Evolutionary conservation across 176 grass and related monocot genomes (phyloP), one percentile per base, ranked within the genome.

Genomic region (Puccinellia tenuiflora): DNA sequence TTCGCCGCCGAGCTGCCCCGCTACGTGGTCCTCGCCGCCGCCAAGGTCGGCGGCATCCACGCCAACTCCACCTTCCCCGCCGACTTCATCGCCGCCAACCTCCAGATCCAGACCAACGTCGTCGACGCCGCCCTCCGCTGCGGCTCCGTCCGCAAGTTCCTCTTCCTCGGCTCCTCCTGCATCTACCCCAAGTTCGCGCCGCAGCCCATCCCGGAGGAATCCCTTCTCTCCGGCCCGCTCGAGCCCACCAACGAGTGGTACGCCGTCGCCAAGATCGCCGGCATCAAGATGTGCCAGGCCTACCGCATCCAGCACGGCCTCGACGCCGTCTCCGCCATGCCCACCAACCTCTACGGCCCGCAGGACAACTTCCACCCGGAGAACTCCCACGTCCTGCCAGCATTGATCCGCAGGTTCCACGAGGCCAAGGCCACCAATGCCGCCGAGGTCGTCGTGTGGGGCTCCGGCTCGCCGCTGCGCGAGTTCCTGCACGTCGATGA

Each of bases 221-320:
- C 90, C 24, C 93, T 96, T 30, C 88, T 96, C 48, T 76, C 86
- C 71, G 90, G 93, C 34, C 90, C 90, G 24, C 93, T 96, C 80
- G 86, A 96, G 86, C 93, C 93, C 88, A 96, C 93, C 80, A 96
- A 96, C 52, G 90, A 93, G 84, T 92, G 90, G 90, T 96, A 93
- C 77, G 93, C 93, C 73, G 53, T 93, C 28, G 88, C 93, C 52
- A 96, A 96, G 93, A 93, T 96, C 65, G 88, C 88, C 59, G 93
- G 93, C 34, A 92, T 96, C 84, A 92, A 92, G 93, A 86, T 92
- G 86, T 92, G 90, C 90, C 90, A 96, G 90, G 93, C 93, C 3
- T 92, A 90, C 78, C 93, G 88, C 80, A 78, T 92, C 86, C 88
- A 96, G 90, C 90, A 96, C 43, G 88, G 93, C 47, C 83, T 92